Percentiles rank a stretch among this genome's conserved stretches.
phyloP scores from a whole-genome alignment of 2,329 filamentous ascomycete species.

The Penicillium sp. region DNA sequence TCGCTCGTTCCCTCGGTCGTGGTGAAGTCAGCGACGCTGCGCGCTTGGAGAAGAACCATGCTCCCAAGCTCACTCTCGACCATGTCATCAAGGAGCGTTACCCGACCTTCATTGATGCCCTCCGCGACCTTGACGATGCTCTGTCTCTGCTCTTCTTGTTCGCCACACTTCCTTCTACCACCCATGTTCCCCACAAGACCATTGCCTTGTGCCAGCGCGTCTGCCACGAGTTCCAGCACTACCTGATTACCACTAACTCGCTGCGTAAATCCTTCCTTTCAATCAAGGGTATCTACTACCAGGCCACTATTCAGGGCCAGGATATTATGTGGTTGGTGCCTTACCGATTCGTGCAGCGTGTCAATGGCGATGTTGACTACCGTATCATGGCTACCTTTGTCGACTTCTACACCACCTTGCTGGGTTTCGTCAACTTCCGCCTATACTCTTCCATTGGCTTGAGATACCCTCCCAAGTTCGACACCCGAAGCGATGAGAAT shows the following conservation, averaged over 20 bases:
- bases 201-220: conserved; percentile 92
- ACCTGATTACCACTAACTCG: conserved; percentile 87
- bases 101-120: conserved; percentile 90
- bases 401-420: conserved; percentile 95
- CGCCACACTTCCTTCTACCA: conserved; percentile 88
- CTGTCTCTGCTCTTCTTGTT: conserved; percentile 97
- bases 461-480: conserved; percentile 95
- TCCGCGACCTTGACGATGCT: conserved; percentile 94
- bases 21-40: conserved; percentile 88
- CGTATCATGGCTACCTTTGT: conserved; percentile 99
- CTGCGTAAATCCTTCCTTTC: conserved; percentile 95
- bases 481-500: conserved; percentile 80
- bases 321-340: conserved; percentile 96
- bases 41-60: conserved; percentile 86
- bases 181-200: conserved; percentile 89
- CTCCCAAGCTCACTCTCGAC: conserved; percentile 86
- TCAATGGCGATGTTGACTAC: conserved; percentile 94
- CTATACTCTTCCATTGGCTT: conserved; percentile 89
- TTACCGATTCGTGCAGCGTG: conserved; percentile 95
- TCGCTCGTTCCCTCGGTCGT: conserved; percentile 84
- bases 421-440: conserved; percentile 94
- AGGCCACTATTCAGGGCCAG: conserved; percentile 94
- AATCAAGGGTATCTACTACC: conserved; percentile 99
- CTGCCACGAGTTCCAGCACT: conserved; percentile 96
- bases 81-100: conserved; percentile 98